Evolutionary conservation across 2,329 filamentous ascomycete species (phyloP), one percentile per base, ranked within the genome.

Genomic region (Epichloe uncinata): DNA sequence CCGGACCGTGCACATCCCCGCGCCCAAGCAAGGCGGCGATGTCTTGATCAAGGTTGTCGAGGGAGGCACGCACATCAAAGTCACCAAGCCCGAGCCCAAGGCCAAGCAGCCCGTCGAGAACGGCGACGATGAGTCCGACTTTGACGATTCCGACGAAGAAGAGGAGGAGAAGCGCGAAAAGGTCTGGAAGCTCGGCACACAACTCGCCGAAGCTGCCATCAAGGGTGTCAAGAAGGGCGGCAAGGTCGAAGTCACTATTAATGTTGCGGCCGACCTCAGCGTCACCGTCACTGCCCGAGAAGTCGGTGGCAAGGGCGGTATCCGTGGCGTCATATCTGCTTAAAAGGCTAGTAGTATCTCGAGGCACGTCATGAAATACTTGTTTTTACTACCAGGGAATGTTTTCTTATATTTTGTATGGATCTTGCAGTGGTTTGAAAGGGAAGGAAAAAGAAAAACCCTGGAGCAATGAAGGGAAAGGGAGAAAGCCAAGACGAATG

Each of bases 161-260:
- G 87, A 95, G 68, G 90, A 95, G 68, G 90, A 96, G 72, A 77
- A 82, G 61, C 78, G 90, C 56, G 86, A 95, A 71, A 89, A 93
- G 77, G 74, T 93, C 52, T 96, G 89, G 88, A 95, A 95, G 77
- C 78, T 88, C 45, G 86, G 87, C 58, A 81, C 76, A 55, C 74
- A 83, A 33, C 79, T 98, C 53, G 90, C 89, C 53, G 93, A 98
- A 73, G 84, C 87, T 11, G 85, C 84, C 34, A 71, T 98, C 65
- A 85, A 79, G 67, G 87, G 77, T 52, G 79, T 94, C 58, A 91
- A 91, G 81, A 89, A 91, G 72, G 85, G 81, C 52, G 79, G 80
- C 61, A 95, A 95, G 75, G 81, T 98, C 57, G 93, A 98, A 75
- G 82, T 97, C 49, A 94, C 88, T 65, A 79, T 97, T 61, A 95